A percentile compares a stretch with the other conserved stretches of the same genome.
Evolutionary conservation across 345 rosid genomes (phyloP).

Genomic region (Bruguiera parviflora): DNA sequence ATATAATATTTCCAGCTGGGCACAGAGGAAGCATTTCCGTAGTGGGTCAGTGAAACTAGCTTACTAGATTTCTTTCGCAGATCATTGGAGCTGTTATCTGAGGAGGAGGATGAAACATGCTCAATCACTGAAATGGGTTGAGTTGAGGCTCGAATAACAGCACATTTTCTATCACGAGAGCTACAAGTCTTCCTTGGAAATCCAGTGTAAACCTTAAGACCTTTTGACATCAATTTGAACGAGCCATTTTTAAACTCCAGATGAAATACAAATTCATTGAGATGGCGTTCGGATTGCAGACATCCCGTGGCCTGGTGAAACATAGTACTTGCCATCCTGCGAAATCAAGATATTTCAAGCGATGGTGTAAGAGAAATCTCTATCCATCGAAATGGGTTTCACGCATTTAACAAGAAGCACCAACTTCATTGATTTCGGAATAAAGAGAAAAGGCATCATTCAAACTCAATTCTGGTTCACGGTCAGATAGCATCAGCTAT

Average conservation of each 20-base stretch:
- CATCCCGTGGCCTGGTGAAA: conserved; percentile 48
- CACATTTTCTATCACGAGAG: conserved; percentile 27
- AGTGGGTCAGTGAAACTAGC: not conserved
- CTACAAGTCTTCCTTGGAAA: conserved; percentile 23
- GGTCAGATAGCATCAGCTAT: not conserved
- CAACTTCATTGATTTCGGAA: conserved; percentile 1
- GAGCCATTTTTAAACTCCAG: conserved; percentile 33
- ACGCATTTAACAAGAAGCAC: not conserved
- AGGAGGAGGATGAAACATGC: conserved; percentile 53
- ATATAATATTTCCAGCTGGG: not conserved
- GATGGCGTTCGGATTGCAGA: conserved; percentile 31
- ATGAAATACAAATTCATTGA: conserved; percentile 30
- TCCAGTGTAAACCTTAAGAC: conserved; percentile 32
- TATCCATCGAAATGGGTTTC: not conserved
- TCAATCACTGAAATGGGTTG: conserved; percentile 53
- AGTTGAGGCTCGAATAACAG: conserved; percentile 46
- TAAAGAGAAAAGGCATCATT: conserved; percentile 3
- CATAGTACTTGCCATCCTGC: conserved; percentile 66
- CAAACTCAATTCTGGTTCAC: not conserved
- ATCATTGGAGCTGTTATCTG: conserved; percentile 37
- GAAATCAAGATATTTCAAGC: conserved; percentile 11
- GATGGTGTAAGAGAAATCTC: not conserved
- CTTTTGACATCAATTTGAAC: conserved; percentile 27
- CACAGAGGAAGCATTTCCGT: no score
- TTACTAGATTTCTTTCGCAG: conserved; percentile 61